Conservation (phyloP, 495 filamentous ascomycete genomes). For the Arthonia radiata region DNA sequence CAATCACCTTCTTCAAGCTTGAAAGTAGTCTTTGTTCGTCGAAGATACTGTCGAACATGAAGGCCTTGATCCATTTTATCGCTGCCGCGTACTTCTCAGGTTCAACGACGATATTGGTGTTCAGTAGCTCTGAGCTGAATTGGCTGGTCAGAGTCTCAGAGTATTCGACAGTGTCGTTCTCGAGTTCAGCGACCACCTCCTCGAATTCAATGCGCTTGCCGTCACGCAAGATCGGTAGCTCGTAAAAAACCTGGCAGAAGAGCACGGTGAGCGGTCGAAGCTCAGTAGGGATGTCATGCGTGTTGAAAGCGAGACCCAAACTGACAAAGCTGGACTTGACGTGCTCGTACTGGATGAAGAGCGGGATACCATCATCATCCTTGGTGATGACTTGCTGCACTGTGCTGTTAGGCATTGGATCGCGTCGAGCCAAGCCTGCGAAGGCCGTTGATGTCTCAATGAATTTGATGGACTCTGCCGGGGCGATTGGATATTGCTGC, state of each 20-base stretch:
- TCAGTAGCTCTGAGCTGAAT: constrained; percentile 55
- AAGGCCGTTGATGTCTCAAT: constrained; percentile 70
- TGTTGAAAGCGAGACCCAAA: constrained; percentile 42
- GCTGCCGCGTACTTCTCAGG: constrained; percentile 61
- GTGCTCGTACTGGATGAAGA: constrained; percentile 95
- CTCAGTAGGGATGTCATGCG: constrained; percentile 41
- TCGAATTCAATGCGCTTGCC: constrained; percentile 69
- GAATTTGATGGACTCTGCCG: constrained; percentile 74
- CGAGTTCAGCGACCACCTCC: constrained; percentile 66
- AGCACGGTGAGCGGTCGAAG: constrained; percentile 60
- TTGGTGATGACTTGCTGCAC: constrained; percentile 58
- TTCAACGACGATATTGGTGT: constrained; percentile 65
- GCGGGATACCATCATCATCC: constrained; percentile 32
- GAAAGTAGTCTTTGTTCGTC: constrained; percentile 57
- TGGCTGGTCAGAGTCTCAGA: constrained; percentile 32
- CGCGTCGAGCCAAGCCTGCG: constrained; percentile 49
- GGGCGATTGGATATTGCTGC: constrained; percentile 58
- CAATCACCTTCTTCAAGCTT: constrained; percentile 64
- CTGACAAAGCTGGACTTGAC: constrained; percentile 77
- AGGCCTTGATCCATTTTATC: constrained; percentile 63
- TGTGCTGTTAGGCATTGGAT: constrained; percentile 38
- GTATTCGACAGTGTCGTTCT: constrained; percentile 75
- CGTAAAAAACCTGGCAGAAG: constrained; percentile 83
- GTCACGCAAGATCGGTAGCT: constrained; percentile 57
- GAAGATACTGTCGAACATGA: constrained; percentile 72